These are phyloP conservation scores for Parastagonospora nodorum DNA, from an alignment of 2,329 filamentous ascomycete species.

Conservation along the genomic window DNA sequence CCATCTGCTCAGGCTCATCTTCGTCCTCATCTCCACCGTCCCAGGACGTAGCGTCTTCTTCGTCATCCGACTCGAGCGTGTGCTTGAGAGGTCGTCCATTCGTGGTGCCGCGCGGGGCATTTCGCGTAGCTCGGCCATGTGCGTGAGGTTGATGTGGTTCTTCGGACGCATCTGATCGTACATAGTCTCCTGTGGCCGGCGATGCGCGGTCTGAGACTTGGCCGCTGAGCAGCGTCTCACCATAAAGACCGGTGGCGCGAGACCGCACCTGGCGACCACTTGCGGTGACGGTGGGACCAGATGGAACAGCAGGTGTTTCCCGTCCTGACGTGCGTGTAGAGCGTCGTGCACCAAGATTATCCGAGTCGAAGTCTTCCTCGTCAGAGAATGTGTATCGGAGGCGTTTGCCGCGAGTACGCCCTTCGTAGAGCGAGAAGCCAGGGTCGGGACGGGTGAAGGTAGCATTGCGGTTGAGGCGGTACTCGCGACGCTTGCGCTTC, in stretches of 20 bases:
- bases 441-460: conserved; percentile 86
- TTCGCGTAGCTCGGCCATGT: conserved; percentile 51
- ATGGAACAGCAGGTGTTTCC: conserved; percentile 72
- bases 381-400: conserved; percentile 97
- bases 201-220: conserved; percentile 51
- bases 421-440: conserved; percentile 93
- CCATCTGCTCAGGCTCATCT: conserved; percentile 71
- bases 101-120: conserved; percentile 20
- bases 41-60: conserved; percentile 67
- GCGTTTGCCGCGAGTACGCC: conserved; percentile 91
- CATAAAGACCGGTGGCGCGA: conserved; percentile 65
- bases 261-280: conserved; percentile 85
- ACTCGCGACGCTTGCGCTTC: conserved; percentile 94
- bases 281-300: conserved; percentile 72
- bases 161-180: conserved; percentile 52
- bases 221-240: conserved; percentile 63
- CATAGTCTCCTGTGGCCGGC: conserved; percentile 50
- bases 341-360: conserved; percentile 66
- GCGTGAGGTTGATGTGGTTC: conserved; percentile 49
- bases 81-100: conserved; percentile 32
- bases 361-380: conserved; percentile 79
- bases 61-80: conserved; percentile 65
- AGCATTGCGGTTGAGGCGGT: conserved; percentile 82
- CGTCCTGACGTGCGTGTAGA: conserved; percentile 72
- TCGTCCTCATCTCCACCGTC: conserved; percentile 78